Conservation (phyloP, 768 basidiomycete genomes). For the Leccinum longicurvipes region DNA sequence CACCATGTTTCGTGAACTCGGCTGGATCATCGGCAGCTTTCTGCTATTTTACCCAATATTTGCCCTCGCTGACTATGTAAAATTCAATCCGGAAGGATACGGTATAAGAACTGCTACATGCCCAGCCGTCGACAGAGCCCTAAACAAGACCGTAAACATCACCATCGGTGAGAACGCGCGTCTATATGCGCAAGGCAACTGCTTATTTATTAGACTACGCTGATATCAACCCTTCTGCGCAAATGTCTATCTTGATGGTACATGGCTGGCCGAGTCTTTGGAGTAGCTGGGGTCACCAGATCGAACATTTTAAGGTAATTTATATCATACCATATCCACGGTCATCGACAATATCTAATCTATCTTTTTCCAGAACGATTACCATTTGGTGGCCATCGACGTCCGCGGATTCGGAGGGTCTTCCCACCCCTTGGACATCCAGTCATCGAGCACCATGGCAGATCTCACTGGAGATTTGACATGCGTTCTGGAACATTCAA, state of each 20-base stretch:
- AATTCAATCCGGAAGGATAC: conserved; percentile 41
- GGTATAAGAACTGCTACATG: conserved; percentile 36
- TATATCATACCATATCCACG: no score
- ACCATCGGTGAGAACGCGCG: conserved; percentile 41
- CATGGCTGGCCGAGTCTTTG: conserved; percentile 81
- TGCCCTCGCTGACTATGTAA: not conserved
- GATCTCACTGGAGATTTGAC: conserved; percentile 63
- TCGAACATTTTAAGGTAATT: conserved; percentile 57
- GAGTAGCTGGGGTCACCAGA: conserved; percentile 73
- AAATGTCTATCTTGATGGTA: conserved; percentile 58
- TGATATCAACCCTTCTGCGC: conserved; percentile 54
- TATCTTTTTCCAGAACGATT: conserved; percentile 43
- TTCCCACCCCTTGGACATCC: conserved; percentile 59
- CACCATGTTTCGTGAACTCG: not conserved
- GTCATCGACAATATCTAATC: not conserved
- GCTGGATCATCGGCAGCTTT: not conserved
- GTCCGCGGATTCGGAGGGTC: conserved; percentile 71
- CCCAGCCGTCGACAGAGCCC: conserved; percentile 39
- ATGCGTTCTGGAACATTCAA: conserved; percentile 56
- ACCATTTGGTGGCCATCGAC: conserved; percentile 59
- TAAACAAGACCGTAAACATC: conserved; percentile 35
- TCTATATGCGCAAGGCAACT: conserved; percentile 5
- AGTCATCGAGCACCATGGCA: conserved; percentile 53
- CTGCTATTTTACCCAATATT: not conserved
- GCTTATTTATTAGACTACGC: conserved; percentile 48